Percentiles rank a stretch among this genome's conserved stretches.
phyloP scores from a whole-genome alignment of 108 stramenopile species.

The Heterococcus sp. region DNA sequence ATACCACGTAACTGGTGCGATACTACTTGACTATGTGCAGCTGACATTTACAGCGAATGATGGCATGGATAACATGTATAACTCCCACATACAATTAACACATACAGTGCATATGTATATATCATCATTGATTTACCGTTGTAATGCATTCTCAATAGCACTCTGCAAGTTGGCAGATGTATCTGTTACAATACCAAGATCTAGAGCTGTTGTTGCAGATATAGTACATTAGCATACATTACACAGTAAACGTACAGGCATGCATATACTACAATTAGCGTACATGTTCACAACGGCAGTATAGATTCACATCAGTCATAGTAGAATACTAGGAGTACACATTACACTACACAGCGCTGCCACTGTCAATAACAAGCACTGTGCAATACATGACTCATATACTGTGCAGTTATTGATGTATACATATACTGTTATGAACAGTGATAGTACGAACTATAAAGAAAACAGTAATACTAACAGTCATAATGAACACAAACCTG shows the following conservation, averaged over 20 bases:
- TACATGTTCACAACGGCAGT: too few species aligned
- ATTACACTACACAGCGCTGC: too few species aligned
- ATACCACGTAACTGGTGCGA: not conserved
- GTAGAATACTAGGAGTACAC: too few species aligned
- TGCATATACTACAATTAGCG: too few species aligned
- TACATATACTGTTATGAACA: not conserved
- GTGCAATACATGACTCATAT: not conserved
- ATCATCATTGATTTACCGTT: not conserved
- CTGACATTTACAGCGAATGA: not conserved
- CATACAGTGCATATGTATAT: not conserved
- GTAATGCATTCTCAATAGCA: not conserved
- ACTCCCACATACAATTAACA: not conserved
- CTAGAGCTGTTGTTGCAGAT: constrained; percentile 60
- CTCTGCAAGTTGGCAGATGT: constrained; percentile 19
- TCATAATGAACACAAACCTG: too few species aligned
- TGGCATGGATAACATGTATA: not conserved
- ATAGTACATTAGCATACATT: too few species aligned
- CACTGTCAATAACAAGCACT: not conserved
- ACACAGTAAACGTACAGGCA: too few species aligned
- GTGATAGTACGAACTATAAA: not conserved
- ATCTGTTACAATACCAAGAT: constrained; percentile 71
- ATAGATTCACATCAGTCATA: too few species aligned
- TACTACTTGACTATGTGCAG: not conserved
- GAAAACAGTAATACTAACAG: too few species aligned
- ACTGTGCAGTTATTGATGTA: not conserved